Evolutionary conservation across 2,329 filamentous ascomycete species (phyloP), one percentile per base, ranked within the genome.

Genomic region (Hypoxylon sp.): DNA sequence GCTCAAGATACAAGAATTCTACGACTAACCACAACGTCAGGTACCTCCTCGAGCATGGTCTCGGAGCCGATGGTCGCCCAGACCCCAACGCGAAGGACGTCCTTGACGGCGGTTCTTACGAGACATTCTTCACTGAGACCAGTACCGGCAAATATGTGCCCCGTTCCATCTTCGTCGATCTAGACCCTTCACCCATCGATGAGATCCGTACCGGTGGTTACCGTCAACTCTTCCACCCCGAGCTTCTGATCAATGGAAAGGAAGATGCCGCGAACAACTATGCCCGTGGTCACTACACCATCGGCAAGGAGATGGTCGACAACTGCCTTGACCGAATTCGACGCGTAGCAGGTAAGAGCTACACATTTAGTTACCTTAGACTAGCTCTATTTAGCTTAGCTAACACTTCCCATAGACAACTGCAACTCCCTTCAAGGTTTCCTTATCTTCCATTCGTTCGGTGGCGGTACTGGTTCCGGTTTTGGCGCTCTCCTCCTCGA

Each of bases 221-320:
- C 83, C 88, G 89, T 75, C 85, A 90, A 78, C 87, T 92, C 68
- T 92, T 91, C 85, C 90, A 92, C 82, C 90, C 90, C 50, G 90
- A 92, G 84, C 85, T 90, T 74, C 81, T 92, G 78, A 88, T 92
- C 78, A 92, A 87, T 80, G 90, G 90, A 81, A 92, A 92, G 86
- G 90, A 92, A 81, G 90, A 92, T 86, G 90, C 90, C 66, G 89
- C 90, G 82, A 92, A 92, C 84, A 92, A 92, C 85, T 92, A 92
- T 77, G 90, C 90, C 74, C 90, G 90, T 83, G 90, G 90, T 64
- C 90, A 92, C 83, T 92, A 92, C 82, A 92, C 90, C 74, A 89
- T 92, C 75, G 90, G 90, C 82, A 92, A 92, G 86, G 90, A 92
- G 84, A 90, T 91, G 87, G 87, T 91, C 61, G 90, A 92, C 79